Percentiles rank a stretch among this genome's conserved stretches.
phyloP scores from a whole-genome alignment of 164 flowering plant species.

The Santalum album region DNA sequence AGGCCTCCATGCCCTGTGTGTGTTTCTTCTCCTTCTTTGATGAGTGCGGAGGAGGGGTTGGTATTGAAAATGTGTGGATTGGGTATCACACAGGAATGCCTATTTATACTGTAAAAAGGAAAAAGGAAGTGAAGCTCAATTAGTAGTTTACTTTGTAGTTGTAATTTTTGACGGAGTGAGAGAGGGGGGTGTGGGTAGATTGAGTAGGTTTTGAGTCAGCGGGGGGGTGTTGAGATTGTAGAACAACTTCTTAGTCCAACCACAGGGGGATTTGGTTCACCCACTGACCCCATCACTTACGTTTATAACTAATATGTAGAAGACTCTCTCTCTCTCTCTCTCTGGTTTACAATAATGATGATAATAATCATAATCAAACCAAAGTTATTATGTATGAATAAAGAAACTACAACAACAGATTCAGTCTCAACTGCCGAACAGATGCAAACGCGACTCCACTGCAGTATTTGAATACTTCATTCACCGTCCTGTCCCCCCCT shows the following conservation, averaged over 20 bases:
- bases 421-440: no score
- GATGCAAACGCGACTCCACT: no score
- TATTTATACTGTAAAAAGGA: slow-evolving; percentile 18
- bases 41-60: no score
- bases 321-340: no score
- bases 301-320: no score
- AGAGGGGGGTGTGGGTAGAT: slow-evolving; percentile 3
- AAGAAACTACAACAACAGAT: no score
- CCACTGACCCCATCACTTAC: slow-evolving; percentile 20
- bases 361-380: no score
- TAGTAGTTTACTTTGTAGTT: no score
- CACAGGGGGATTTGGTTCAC: slow-evolving; percentile 36
- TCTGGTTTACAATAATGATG: no score
- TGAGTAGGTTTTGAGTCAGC: slow-evolving; percentile 19
- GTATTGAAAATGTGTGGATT: not conserved
- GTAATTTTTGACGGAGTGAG: not conserved
- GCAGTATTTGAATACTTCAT: no score
- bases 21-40: not conserved
- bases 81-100: not conserved
- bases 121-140: slow-evolving; percentile 2
- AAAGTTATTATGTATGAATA: no score
- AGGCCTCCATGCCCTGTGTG: slow-evolving; percentile 13
- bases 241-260: slow-evolving; percentile 16
- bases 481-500: no score
- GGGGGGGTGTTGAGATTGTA: not conserved